These are phyloP conservation scores for Linum lewisii DNA, from an alignment of 345 rosid species.

Conservation along the genomic window DNA sequence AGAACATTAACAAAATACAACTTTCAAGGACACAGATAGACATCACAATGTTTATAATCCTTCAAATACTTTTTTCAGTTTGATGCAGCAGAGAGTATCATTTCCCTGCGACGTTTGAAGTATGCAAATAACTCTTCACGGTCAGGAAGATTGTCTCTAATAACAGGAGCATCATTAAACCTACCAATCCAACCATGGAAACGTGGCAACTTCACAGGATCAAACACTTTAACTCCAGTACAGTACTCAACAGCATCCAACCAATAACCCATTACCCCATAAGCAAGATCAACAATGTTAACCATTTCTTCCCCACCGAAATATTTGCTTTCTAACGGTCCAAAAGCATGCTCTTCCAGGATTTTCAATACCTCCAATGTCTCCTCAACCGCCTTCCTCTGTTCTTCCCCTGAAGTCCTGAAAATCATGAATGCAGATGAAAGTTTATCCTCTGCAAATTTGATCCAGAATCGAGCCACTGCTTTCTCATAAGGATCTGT, in stretches of 20 bases:
- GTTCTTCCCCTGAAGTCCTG: constrained; percentile 3
- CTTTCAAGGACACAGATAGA: background rate
- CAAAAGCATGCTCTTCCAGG: constrained; percentile 7
- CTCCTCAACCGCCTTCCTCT: constrained; percentile 10
- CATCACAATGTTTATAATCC: background rate
- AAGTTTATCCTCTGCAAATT: background rate
- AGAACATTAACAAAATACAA: background rate
- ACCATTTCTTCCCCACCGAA: constrained; percentile 12
- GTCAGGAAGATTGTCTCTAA: constrained; percentile 14
- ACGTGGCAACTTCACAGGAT: constrained; percentile 8
- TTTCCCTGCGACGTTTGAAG: background rate
- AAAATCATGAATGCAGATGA: background rate
- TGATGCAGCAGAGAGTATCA: background rate
- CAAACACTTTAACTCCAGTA: constrained; percentile 9
- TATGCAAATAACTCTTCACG: background rate
- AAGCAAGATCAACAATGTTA: constrained; percentile 7
- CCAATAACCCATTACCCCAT: constrained; percentile 7
- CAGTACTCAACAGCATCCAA: constrained; percentile 3
- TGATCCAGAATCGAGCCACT: constrained; percentile 7
- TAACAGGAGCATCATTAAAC: constrained; percentile 5
- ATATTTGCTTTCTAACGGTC: background rate
- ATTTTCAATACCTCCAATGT: constrained; percentile 2
- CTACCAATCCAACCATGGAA: constrained; percentile 1
- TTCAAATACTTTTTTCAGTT: background rate
- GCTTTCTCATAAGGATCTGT: background rate